A percentile compares a stretch with the other conserved stretches of the same genome.
phyloP scores from a whole-genome alignment of 2,329 filamentous ascomycete species.

The Apiospora phragmitis region DNA sequence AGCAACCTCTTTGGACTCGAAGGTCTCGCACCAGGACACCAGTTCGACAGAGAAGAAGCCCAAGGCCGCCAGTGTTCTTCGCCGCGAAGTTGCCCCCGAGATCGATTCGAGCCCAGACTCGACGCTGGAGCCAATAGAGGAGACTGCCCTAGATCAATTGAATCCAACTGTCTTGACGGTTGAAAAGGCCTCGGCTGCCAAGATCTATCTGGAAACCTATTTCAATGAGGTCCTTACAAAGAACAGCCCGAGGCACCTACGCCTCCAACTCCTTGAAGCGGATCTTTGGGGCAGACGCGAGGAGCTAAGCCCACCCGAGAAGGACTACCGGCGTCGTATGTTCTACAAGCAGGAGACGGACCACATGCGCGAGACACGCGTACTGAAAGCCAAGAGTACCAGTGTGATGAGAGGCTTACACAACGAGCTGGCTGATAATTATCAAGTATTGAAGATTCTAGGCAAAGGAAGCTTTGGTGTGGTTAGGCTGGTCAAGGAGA shows the following conservation, averaged over 20 bases:
- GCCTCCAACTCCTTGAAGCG: conserved; percentile 62
- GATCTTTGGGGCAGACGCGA: conserved; percentile 56
- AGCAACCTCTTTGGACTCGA: conserved; percentile 44
- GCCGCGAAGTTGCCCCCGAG: conserved; percentile 24
- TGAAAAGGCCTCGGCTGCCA: conserved; percentile 77
- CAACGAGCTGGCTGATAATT: conserved; percentile 61
- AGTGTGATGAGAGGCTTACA: conserved; percentile 39
- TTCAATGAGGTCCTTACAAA: conserved; percentile 69
- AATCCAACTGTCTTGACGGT: conserved; percentile 57
- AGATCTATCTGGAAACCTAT: conserved; percentile 82
- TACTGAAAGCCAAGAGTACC: conserved; percentile 63
- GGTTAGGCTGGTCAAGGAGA: conserved; percentile 81
- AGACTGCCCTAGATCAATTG: conserved; percentile 13
- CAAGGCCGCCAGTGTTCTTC: conserved; percentile 24
- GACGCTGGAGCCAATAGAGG: conserved; percentile 27
- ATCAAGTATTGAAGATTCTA: conserved; percentile 77
- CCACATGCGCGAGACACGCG: conserved; percentile 72
- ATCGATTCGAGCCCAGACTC: conserved; percentile 27
- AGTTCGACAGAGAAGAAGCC: conserved; percentile 30
- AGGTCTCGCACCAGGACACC: conserved; percentile 33
- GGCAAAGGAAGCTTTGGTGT: conserved; percentile 95
- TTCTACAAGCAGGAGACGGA: conserved; percentile 71
- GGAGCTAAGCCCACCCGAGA: conserved; percentile 56
- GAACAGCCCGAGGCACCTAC: conserved; percentile 58
- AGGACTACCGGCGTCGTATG: conserved; percentile 50